These are phyloP conservation scores for Penicillium sclerotigenum DNA, from an alignment of 2,329 filamentous ascomycete genomes.

Conservation along the genomic window DNA sequence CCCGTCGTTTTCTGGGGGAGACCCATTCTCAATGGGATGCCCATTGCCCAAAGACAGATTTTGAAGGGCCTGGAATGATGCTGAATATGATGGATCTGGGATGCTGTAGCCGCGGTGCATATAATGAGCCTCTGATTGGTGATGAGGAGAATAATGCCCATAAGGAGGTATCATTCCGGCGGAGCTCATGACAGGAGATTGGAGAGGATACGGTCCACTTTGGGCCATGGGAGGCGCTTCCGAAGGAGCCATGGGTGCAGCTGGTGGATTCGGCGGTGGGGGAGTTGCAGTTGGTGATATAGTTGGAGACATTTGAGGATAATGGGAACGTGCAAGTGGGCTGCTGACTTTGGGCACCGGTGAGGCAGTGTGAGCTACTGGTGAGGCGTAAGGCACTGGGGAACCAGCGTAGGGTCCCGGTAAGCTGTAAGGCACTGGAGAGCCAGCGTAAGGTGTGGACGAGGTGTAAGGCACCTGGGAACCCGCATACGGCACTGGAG, in stretches of 20 bases:
- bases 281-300: constrained; percentile 35
- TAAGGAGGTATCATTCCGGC: constrained; percentile 35
- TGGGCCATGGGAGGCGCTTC: constrained; percentile 26
- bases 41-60: constrained; percentile 24
- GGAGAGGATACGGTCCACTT: constrained; percentile 31
- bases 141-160: constrained; percentile 28
- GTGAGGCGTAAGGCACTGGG: constrained; percentile 9
- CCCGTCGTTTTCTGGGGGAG: constrained; percentile 30
- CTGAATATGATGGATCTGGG: constrained; percentile 26
- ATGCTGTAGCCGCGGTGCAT: constrained; percentile 32
- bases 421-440: constrained; percentile 2
- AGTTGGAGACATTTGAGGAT: constrained; percentile 36
- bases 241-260: constrained; percentile 19
- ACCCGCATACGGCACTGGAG: not conserved
- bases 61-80: constrained; percentile 33
- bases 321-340: constrained; percentile 34
- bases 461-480: not conserved
- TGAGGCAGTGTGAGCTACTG: constrained; percentile 20
- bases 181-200: constrained; percentile 38
- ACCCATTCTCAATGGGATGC: constrained; percentile 30
- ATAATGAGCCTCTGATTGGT: constrained; percentile 27
- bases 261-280: constrained; percentile 16
- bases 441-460: constrained; percentile 5
- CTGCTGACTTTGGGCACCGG: constrained; percentile 35
- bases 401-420: constrained; percentile 1